Evolutionary conservation across 805 yeast species (phyloP), one percentile per base, ranked within the genome.

Genomic region (Sporopachydermia lactativora): DNA sequence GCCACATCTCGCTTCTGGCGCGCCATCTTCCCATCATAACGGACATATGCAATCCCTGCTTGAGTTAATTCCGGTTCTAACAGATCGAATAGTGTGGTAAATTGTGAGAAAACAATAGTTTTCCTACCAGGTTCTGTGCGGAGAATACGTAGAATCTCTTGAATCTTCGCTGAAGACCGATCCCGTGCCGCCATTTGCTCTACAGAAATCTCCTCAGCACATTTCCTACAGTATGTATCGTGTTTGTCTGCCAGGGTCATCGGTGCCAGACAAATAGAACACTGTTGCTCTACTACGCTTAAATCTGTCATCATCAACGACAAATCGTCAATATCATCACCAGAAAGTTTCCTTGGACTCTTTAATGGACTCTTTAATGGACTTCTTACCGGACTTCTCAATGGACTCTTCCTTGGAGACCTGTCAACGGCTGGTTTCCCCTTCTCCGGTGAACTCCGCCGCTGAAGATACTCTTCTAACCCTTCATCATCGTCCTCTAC

Each of bases 31-130:
- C 73, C 73, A 37, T 59, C 59, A 44, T 61, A 68, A 24, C 50
- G 44, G 4, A 53, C 60, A 44, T 42, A 58, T 19, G 45, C 45
- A 39, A 63, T 49, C 5, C 62, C 62, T 15, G 55, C 51, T 5
- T 46, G 46, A 5, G 47, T 43, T 18, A 68, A 49, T 35, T 49
- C 45, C 0, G 55, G 54, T 15, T 45, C 60, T 4, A 65, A 16
- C 13, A 56, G 38, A 3, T 51, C 50, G 19, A 68, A 52, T 52
- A 65, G 49, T 4, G 55, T 45, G 24, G 63, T 58, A 43, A 66
- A 68, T 40, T 64, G 66, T 5, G 74, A 68, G 45, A 68, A 68
- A 1, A 68, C 51, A 39, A 68, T 68, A 2, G 71, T 66, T 44
- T 67, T 65, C 17, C 70, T 58, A 11, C 35, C 39, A 11, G 52